A percentile compares a stretch with the other conserved stretches of the same genome.
These are phyloP conservation scores for Plantago ovata DNA, from an alignment of 257 asterid species.

Conservation along the genomic window DNA sequence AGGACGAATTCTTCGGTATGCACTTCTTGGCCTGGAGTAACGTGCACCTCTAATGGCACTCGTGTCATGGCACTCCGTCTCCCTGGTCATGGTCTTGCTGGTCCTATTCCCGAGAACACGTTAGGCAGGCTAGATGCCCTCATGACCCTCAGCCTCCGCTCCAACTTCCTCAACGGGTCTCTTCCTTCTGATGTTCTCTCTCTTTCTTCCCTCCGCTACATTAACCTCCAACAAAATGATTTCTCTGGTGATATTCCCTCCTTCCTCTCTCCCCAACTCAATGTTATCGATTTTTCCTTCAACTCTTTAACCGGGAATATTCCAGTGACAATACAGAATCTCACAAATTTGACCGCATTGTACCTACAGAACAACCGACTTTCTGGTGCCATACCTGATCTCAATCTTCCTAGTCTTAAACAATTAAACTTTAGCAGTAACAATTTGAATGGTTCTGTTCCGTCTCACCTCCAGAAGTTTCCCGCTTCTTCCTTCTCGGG, in stretches of 20 bases:
- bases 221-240: slow-evolving; percentile 56
- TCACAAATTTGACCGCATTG: slow-evolving; percentile 42
- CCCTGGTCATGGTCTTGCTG: slow-evolving; percentile 56
- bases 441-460: slow-evolving; percentile 58
- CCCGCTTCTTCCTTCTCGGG: slow-evolving; percentile 65
- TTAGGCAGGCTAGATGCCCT: slow-evolving; percentile 60
- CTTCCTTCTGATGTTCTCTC: slow-evolving; percentile 68
- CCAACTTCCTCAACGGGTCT: slow-evolving; percentile 46
- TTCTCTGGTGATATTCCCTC: slow-evolving; percentile 58
- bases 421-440: slow-evolving; percentile 57
- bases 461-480: slow-evolving; percentile 46
- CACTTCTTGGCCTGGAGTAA: slow-evolving; percentile 58
- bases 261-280: slow-evolving; percentile 42
- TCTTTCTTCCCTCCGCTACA: slow-evolving; percentile 51
- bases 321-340: slow-evolving; percentile 38
- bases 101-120: slow-evolving; percentile 66
- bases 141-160: slow-evolving; percentile 58
- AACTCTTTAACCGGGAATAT: slow-evolving; percentile 59
- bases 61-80: slow-evolving; percentile 65
- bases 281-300: slow-evolving; percentile 55
- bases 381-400: slow-evolving; percentile 54
- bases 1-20: slow-evolving; percentile 41
- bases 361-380: slow-evolving; percentile 67
- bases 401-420: slow-evolving; percentile 45
- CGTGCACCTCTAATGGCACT: slow-evolving; percentile 38